Conservation (phyloP, 2,329 filamentous ascomycete genomes). For the Colletotrichum zoysiae region DNA sequence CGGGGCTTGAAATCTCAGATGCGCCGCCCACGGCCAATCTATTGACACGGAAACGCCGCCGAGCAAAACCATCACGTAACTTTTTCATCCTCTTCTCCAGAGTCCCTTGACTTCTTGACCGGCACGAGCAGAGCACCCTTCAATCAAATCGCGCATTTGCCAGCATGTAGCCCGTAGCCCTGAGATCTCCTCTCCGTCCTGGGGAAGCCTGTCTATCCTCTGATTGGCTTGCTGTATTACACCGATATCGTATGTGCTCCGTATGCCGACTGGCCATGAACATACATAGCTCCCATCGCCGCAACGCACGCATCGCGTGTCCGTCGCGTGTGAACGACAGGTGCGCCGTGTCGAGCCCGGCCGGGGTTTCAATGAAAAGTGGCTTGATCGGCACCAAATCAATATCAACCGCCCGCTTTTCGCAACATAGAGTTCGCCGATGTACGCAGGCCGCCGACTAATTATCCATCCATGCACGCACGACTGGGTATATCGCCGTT, state of each 20-base stretch:
- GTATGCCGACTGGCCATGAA: too few relatives aligned
- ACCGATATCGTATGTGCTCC: too few relatives aligned
- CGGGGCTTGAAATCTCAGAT: background rate
- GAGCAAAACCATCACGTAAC: constrained; percentile 35
- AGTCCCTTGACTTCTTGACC: constrained; percentile 17
- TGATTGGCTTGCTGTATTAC: constrained; percentile 16
- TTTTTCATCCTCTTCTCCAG: constrained; percentile 33
- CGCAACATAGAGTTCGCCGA: background rate
- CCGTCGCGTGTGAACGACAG: background rate
- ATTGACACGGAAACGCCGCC: constrained; percentile 17
- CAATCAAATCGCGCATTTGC: constrained; percentile 28
- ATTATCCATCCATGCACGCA: too few relatives aligned
- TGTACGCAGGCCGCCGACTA: background rate
- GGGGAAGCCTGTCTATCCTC: constrained; percentile 20
- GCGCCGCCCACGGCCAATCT: too few relatives aligned
- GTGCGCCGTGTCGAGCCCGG: background rate
- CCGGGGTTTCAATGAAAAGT: constrained; percentile 18
- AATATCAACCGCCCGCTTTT: constrained; percentile 17
- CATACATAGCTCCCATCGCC: background rate
- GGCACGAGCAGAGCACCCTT: background rate
- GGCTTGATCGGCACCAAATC: constrained; percentile 4
- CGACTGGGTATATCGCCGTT: too few relatives aligned
- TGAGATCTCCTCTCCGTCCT: constrained; percentile 19
- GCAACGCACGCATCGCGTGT: background rate
- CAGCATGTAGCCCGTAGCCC: background rate